Conservation (phyloP, 176 grass and related monocot species). For the Themeda triandra region DNA sequence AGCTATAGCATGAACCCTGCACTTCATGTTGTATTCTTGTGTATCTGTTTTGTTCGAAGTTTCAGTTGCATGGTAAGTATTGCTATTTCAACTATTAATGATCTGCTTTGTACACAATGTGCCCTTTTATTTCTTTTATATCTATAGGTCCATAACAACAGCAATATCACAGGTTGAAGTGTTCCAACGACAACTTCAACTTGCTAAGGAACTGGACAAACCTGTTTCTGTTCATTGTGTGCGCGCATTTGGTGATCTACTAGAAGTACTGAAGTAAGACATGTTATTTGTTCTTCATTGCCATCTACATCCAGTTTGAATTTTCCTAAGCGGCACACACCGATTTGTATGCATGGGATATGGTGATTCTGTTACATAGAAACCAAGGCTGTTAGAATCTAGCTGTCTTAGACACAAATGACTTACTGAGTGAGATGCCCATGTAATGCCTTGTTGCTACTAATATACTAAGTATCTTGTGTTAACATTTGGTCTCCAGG, state of each 20-base stretch:
- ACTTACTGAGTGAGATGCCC: background rate
- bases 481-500: conserved; percentile 41
- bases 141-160: background rate
- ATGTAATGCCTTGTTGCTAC: background rate
- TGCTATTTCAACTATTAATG: background rate
- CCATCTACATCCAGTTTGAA: background rate
- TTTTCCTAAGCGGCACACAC: background rate
- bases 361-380: background rate
- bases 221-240: conserved; percentile 92
- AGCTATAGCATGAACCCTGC: conserved; percentile 6
- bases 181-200: conserved; percentile 66
- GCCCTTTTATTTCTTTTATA: background rate
- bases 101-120: background rate
- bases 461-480: background rate
- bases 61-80: conserved; percentile 18
- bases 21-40: background rate
- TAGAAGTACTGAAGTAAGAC: conserved; percentile 72
- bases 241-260: conserved; percentile 78
- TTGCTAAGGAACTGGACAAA: conserved; percentile 79
- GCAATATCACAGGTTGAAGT: conserved; percentile 58
- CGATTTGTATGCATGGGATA: background rate
- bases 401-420: background rate
- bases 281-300: background rate
- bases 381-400: background rate
- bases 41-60: background rate